These are phyloP conservation scores for Sporothrix mexicana DNA, from an alignment of 2,329 filamentous ascomycete species.

Conservation along the genomic window DNA sequence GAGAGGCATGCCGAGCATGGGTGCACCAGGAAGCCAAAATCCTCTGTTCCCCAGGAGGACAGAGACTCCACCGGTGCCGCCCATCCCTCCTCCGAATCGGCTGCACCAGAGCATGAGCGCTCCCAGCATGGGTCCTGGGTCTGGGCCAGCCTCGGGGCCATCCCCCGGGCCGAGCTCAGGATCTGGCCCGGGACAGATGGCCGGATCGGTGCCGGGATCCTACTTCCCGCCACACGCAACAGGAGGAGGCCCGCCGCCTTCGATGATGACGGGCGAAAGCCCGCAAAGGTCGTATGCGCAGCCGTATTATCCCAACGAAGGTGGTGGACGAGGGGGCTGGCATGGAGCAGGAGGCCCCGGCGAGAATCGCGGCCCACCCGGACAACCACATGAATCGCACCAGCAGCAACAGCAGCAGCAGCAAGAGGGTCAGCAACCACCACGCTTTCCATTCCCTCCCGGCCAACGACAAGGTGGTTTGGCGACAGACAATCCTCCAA, in stretches of 20 bases:
- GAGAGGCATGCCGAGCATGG: constrained; percentile 20
- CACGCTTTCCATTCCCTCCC: not conserved
- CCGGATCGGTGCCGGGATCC: constrained; percentile 12
- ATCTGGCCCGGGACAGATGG: not conserved
- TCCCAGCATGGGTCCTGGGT: constrained; percentile 12
- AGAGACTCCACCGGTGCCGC: constrained; percentile 33
- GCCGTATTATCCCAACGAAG: constrained; percentile 31
- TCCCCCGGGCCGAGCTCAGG: not conserved
- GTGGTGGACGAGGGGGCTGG: not conserved
- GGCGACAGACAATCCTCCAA: not conserved
- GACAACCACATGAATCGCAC: constrained; percentile 11
- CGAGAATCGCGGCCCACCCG: not conserved
- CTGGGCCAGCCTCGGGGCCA: not conserved
- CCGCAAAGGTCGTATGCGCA: constrained; percentile 38
- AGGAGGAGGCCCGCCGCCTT: not conserved
- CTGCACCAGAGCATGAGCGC: constrained; percentile 31
- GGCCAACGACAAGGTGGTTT: not conserved
- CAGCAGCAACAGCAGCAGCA: constrained; percentile 27
- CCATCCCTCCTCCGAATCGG: constrained; percentile 25
- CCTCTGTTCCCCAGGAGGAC: not conserved
- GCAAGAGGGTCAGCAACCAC: not conserved
- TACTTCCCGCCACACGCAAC: constrained; percentile 25
- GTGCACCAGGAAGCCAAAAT: not conserved
- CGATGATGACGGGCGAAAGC: constrained; percentile 27
- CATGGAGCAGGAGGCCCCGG: not conserved